Percentiles rank a stretch among this genome's conserved stretches.
Evolutionary conservation across 768 basidiomycete species (phyloP).

Genomic region (Tephrocybe rancida): DNA sequence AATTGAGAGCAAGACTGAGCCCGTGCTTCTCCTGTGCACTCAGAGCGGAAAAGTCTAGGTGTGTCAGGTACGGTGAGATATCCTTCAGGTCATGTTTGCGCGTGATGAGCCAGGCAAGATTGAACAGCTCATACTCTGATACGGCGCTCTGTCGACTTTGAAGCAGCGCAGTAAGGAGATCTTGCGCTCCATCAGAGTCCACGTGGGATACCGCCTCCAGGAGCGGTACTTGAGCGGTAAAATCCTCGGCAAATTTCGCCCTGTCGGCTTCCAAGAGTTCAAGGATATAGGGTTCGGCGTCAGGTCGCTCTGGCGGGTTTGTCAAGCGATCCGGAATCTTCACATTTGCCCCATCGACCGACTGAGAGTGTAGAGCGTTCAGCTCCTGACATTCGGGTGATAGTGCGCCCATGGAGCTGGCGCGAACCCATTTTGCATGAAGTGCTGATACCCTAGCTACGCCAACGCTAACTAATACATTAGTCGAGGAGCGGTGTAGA

Average conservation of each 20-base stretch:
- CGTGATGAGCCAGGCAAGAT: conserved; percentile 48
- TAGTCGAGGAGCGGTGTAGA: not conserved
- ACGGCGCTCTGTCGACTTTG: conserved; percentile 53
- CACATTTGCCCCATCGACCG: conserved; percentile 65
- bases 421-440: conserved; percentile 62
- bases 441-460: conserved; percentile 59
- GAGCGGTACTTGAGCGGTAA: conserved; percentile 30
- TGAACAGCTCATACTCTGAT: conserved; percentile 65
- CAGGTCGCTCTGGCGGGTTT: conserved; percentile 48
- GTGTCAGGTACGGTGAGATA: conserved; percentile 44
- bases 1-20: conserved; percentile 41
- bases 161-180: conserved; percentile 47
- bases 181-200: conserved; percentile 38
- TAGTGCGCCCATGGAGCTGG: conserved; percentile 56
- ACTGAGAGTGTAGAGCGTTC: conserved; percentile 71
- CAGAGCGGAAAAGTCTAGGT: conserved; percentile 62
- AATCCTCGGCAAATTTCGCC: conserved; percentile 44
- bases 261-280: conserved; percentile 53
- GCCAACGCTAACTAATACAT: conserved; percentile 45
- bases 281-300: conserved; percentile 46
- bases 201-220: conserved; percentile 23
- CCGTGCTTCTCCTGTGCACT: conserved; percentile 55
- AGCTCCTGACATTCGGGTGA: conserved; percentile 70
- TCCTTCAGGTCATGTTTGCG: conserved; percentile 42
- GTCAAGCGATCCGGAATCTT: conserved; percentile 58